Conservation (phyloP, 768 basidiomycete genomes). For the Russula emetica region DNA sequence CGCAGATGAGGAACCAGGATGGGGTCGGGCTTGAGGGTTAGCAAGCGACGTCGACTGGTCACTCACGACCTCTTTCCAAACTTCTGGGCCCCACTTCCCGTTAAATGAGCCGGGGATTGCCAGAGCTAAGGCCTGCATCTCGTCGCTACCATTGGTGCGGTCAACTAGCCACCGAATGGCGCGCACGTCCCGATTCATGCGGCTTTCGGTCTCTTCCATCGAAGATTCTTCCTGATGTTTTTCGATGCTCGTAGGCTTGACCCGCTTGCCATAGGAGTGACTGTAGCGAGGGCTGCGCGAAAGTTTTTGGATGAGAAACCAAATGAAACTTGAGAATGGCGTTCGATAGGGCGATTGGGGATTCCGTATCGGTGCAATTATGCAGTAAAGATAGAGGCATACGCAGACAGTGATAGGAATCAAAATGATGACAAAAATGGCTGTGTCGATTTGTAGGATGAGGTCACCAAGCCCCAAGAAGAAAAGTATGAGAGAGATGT, state of each 20-base stretch:
- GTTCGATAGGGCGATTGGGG: slow-evolving; percentile 1
- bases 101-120: slow-evolving; percentile 5
- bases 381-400: not conserved
- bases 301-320: not conserved
- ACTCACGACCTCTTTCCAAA: not conserved
- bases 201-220: not conserved
- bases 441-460: not conserved
- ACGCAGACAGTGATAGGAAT: not conserved
- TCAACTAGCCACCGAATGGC: not conserved
- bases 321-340: not conserved
- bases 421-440: not conserved
- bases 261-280: not conserved
- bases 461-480: not conserved
- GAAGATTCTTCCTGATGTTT: not conserved
- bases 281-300: fast-evolving
- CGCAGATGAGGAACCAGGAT: not conserved
- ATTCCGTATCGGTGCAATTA: not conserved
- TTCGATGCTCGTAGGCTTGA: not conserved
- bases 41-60: not conserved
- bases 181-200: not conserved
- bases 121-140: not conserved
- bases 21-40: not conserved
- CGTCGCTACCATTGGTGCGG: not conserved
- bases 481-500: not conserved
- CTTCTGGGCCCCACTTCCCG: not conserved